Base-by-base conservation (phyloP, 2,329 filamentous ascomycete species). In the Keithomyces neogunnii region DNA sequence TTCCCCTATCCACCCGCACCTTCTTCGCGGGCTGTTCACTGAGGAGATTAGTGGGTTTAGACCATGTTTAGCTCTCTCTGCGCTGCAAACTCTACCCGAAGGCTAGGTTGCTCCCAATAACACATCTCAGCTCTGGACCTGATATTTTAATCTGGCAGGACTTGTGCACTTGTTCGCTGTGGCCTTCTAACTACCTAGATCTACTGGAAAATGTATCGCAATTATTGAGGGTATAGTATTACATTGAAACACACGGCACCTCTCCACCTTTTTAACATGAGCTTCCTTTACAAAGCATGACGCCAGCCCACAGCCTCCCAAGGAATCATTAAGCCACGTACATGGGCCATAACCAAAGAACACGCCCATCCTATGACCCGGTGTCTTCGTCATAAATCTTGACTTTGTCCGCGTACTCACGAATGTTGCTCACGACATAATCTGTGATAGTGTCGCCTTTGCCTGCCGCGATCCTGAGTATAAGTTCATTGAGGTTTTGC, bases 401-500 rank as follows among this genome's bases (percentile, higher is more conserved):
- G 30, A 96, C 88, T 60, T 84, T 89, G 35, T 86, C 84, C 0
- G 90, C 84, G 66, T 96, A 96, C 61, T 89, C 80, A 36, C 69
- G 72, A 55, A 99, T 97, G 54, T 88, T 86, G 57, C 89, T 95
- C 49, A 88, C 77, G 28, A 95, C 81, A 45, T 80, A 82, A 55
- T 95, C 82, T 47, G 85, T 74, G 56, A 99, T 92, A 31, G 82
- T 76, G 53, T 91, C 79, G 4, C 93, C 93, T 59, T 82, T 84
- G 0, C 93, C 93, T 0, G 89, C 90, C 0, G 89, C 93, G 8
- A 99, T 86, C 49, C 84, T 78, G 53, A 99, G 69, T 46, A 99
- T 86, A 47, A 97, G 72, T 67, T 99, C 93, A 62, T 99, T 99
- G 30, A 99, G 75, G 33, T 83, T 89, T 58, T 90, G 84, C 32